Conservation (phyloP, 2,329 filamentous ascomycete species). For the Ophiostoma himal-ulmi region DNA sequence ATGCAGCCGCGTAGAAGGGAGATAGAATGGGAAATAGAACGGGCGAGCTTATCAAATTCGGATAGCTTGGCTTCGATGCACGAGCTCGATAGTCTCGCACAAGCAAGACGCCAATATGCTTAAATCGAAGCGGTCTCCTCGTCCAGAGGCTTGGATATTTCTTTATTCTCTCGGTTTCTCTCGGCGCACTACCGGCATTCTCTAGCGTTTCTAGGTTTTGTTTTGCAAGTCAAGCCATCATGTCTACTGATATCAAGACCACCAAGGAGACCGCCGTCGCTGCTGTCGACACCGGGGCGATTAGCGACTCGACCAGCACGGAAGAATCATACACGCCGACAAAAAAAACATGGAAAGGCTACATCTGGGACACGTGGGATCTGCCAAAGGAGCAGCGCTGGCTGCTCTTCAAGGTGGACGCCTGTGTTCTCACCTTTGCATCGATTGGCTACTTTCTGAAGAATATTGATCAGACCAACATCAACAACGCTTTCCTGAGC, state of each 20-base stretch:
- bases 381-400: slow-evolving; percentile 32
- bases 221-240: not conserved
- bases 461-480: slow-evolving; percentile 38
- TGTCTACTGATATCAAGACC: slow-evolving; percentile 3
- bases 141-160: not conserved
- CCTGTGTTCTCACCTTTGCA: slow-evolving; percentile 34
- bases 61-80: slow-evolving; percentile 1
- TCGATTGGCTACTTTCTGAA: slow-evolving; percentile 35
- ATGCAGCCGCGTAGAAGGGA: not conserved
- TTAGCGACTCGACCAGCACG: not conserved
- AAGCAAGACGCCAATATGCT: not conserved
- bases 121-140: not conserved
- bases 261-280: not conserved
- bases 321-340: not conserved
- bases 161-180: not conserved
- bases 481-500: slow-evolving; percentile 44
- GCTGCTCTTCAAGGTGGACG: slow-evolving; percentile 35
- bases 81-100: not conserved
- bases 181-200: not conserved
- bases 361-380: slow-evolving; percentile 37
- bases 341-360: slow-evolving; percentile 34
- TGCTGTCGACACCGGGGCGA: not conserved
- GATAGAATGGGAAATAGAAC: not conserved
- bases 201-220: not conserved
- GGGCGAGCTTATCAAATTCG: not conserved